phyloP scores from a whole-genome alignment of 768 basidiomycete genomes.

The Tulasnella sp. region DNA sequence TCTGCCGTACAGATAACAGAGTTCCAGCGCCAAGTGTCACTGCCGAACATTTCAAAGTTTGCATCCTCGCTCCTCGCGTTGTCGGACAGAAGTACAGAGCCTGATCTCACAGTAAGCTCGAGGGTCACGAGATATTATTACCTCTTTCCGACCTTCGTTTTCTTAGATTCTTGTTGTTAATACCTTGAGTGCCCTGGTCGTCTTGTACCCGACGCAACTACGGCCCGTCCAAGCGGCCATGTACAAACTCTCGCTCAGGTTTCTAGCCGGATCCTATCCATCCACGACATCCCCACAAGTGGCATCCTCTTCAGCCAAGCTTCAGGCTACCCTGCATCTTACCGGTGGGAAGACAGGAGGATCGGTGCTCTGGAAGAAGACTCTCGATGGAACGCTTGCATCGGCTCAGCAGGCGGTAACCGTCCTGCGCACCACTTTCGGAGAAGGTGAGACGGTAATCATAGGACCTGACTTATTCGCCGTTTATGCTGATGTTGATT shows the following conservation, averaged over 20 bases:
- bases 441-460: constrained; percentile 30
- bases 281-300: constrained; percentile 32
- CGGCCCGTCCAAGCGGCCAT: constrained; percentile 43
- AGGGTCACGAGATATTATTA: no score
- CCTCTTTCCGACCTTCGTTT: no score
- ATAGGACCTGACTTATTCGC: no score
- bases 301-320: constrained; percentile 38
- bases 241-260: constrained; percentile 41
- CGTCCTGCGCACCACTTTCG: constrained; percentile 49
- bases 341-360: constrained; percentile 75
- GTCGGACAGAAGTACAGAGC: constrained; percentile 39
- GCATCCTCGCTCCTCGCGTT: constrained; percentile 45
- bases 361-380: constrained; percentile 60
- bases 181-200: constrained; percentile 45
- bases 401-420: constrained; percentile 56
- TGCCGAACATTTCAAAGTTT: constrained; percentile 64
- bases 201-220: constrained; percentile 56
- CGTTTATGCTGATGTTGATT: neutral
- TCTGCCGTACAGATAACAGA: constrained; percentile 51
- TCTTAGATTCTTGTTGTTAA: constrained; percentile 36
- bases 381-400: constrained; percentile 53
- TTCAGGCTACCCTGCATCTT: constrained; percentile 53
- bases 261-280: constrained; percentile 44
- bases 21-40: constrained; percentile 68
- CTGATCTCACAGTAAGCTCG: constrained; percentile 35